Evolutionary conservation across 2,329 filamentous ascomycete genomes (phyloP).

Genomic region (Beauveria sp.): DNA sequence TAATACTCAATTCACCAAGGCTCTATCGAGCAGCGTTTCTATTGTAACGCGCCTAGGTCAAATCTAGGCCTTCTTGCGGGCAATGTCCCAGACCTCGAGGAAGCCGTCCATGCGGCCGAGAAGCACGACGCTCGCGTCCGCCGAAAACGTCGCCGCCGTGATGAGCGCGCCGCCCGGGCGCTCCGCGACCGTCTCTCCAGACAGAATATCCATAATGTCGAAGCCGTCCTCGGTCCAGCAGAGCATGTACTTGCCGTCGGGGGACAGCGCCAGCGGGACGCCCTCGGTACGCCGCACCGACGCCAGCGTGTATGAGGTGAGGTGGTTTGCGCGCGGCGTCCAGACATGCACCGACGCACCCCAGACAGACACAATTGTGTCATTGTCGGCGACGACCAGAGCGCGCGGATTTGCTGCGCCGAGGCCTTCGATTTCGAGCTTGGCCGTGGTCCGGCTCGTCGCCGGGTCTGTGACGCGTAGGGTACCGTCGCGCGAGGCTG

Average conservation of each 20-base stretch:
- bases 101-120: constrained; percentile 28
- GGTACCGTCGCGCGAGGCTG: constrained; percentile 29
- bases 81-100: constrained; percentile 27
- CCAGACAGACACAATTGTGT: constrained; percentile 32
- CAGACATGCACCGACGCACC: constrained; percentile 30
- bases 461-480: constrained; percentile 27
- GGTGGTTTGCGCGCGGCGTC: constrained; percentile 23
- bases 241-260: constrained; percentile 29
- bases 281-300: constrained; percentile 27
- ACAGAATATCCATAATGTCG: constrained; percentile 31
- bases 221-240: constrained; percentile 35
- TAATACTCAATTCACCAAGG: too few relatives aligned
- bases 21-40: too few relatives aligned
- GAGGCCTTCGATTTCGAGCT: constrained; percentile 27
- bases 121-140: constrained; percentile 22
- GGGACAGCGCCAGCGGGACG: constrained; percentile 34
- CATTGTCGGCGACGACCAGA: constrained; percentile 27
- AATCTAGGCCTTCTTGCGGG: background rate
- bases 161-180: constrained; percentile 19
- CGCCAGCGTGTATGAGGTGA: constrained; percentile 30
- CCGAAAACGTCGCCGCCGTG: constrained; percentile 29
- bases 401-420: constrained; percentile 22
- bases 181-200: constrained; percentile 26
- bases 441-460: constrained; percentile 27
- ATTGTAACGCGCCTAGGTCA: background rate